phyloP scores from a whole-genome alignment of 129 eudicot species.

The Ambrosia artemisiifolia region DNA sequence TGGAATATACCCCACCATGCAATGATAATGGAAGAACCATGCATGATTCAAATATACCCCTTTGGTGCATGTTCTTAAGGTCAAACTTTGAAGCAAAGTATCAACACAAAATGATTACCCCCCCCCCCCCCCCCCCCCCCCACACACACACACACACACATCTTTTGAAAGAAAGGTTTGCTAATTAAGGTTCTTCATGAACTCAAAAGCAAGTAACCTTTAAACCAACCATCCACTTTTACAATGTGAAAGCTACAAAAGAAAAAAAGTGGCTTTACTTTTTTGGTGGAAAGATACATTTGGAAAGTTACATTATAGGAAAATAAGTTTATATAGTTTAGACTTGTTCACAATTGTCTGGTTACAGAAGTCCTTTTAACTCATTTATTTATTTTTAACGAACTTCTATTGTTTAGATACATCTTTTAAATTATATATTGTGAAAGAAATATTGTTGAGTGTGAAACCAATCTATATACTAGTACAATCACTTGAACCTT shows the following conservation, averaged over 20 bases:
- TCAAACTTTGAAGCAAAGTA: conserved; percentile 33
- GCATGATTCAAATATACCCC: conserved; percentile 32
- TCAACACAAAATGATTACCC: conserved; percentile 23
- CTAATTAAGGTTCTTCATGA: conserved; percentile 18
- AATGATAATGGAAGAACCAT: conserved; percentile 24
- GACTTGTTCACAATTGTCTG: neutral
- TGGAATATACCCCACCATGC: conserved; percentile 28
- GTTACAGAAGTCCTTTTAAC: neutral
- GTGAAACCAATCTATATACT: neutral
- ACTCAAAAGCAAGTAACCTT: conserved; percentile 35
- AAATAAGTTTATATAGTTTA: conserved; percentile 2
- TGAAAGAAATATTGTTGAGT: neutral
- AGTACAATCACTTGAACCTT: too few relatives aligned
- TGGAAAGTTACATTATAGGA: conserved; percentile 13
- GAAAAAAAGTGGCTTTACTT: conserved; percentile 17
- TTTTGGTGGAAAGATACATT: conserved; percentile 18
- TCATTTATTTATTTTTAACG: neutral
- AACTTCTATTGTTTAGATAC: neutral
- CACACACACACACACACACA: neutral
- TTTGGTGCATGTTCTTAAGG: conserved; percentile 23
- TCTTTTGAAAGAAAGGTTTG: neutral
- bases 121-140: neutral
- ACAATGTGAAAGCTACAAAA: conserved; percentile 26
- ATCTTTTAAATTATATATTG: neutral
- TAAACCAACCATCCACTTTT: conserved; percentile 23